Base-by-base conservation (phyloP, 2,329 filamentous ascomycete species). In the Colletotrichum karsti region DNA sequence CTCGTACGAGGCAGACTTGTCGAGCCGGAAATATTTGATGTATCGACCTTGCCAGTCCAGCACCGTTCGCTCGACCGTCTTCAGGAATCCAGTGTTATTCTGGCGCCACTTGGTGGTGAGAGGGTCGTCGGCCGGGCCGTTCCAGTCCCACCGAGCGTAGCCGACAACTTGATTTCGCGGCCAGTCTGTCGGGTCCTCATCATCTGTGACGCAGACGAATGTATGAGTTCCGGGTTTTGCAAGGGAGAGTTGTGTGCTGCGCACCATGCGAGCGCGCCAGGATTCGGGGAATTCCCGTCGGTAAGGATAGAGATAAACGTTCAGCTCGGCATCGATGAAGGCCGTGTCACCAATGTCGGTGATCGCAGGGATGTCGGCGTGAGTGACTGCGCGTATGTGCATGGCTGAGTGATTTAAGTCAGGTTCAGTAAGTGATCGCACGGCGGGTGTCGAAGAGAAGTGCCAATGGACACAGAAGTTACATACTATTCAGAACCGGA, bases 301-400 rank as follows among this genome's bases (percentile, higher is more conserved):
- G 22, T 28, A 20, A 33, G 57, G 57, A 22, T 41, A 51, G 22
- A 51, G 33, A 44, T 44, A 60, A 7, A 15, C 15, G 12, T 51
- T 60, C 7, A 60, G 57, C 35, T 60, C 57, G 9, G 20, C 22
- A n/a, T 60, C 44, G 33, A 50, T 26, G n/a, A 60, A 60, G 35
- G 53, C 53, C 13, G 30, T 24, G 35, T 30, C 44, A 20, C 44
- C 33, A 13, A 39, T 15, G n/a, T 51, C 57, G 20, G 24, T 7
- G 5, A 51, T 20, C 0, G 10, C 35, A 6, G 57, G 57, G 6
- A 60, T 33, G 57, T 60, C 57, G 10, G 57, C 57, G 18, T 20
- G 18, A 3, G 42, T 60, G 10, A 22, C 22, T 10, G 15, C 22
- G 13, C 57, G 57, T 2, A 50, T 35, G 7, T 51, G 57, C 57